Percentiles rank a stretch among this genome's conserved stretches.
Evolutionary conservation across 2,329 filamentous ascomycete genomes (phyloP).

Genomic region (Furcasterigmium sp.): DNA sequence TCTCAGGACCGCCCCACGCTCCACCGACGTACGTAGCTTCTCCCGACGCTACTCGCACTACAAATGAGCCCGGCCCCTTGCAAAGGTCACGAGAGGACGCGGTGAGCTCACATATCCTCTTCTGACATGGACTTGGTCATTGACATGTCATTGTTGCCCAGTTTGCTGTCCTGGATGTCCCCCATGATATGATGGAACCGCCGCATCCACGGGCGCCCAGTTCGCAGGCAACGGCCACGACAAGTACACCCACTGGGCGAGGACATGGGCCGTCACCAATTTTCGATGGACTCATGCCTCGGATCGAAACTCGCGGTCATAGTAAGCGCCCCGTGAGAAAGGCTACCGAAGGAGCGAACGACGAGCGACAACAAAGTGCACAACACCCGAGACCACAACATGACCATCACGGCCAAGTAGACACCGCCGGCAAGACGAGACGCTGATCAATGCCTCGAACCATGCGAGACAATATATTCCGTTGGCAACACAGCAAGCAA

Average conservation of each 20-base stretch:
- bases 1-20: not conserved
- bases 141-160: not conserved
- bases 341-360: conserved; percentile 8
- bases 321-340: conserved; percentile 11
- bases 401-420: too few species aligned
- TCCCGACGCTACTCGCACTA: not conserved
- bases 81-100: conserved; percentile 9
- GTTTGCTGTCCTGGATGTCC: conserved; percentile 6
- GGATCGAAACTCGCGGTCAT: conserved; percentile 17
- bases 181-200: conserved; percentile 7
- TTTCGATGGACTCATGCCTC: conserved; percentile 15
- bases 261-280: conserved; percentile 7
- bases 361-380: not conserved
- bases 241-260: conserved; percentile 10
- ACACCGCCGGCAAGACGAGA: too few species aligned
- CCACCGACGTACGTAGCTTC: not conserved
- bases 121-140: not conserved
- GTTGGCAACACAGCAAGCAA: too few species aligned
- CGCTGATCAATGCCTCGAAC: too few species aligned
- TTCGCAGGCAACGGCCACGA: conserved; percentile 10
- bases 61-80: not conserved
- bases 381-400: too few species aligned
- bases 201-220: conserved; percentile 6
- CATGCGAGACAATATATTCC: too few species aligned
- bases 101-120: not conserved